Conservation (phyloP, 805 yeast genomes). For the Metschnikowia amazonensis region DNA sequence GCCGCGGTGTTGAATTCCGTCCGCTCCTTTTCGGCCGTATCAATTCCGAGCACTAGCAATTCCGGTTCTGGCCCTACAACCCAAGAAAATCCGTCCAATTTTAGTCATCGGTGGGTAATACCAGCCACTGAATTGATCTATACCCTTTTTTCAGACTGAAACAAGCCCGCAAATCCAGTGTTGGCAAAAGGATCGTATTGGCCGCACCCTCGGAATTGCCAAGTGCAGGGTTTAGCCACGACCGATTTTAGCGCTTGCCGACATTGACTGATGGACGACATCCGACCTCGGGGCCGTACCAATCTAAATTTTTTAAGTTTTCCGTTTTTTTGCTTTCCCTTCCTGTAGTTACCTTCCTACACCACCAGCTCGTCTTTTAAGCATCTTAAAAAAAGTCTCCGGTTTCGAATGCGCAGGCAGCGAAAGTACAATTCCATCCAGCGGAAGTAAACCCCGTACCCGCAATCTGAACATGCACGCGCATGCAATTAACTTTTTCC, state of each 20-base stretch:
- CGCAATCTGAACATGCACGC: slow-evolving; percentile 2
- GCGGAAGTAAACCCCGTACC: no score
- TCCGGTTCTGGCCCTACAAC: neutral
- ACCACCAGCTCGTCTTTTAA: neutral
- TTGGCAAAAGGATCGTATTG: no score
- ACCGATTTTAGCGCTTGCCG: neutral
- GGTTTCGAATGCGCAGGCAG: neutral
- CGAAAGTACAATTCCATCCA: neutral
- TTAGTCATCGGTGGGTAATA: no score
- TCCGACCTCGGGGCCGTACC: neutral
- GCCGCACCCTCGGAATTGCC: slow-evolving; percentile 3
- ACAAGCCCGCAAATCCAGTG: no score
- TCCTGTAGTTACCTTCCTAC: neutral
- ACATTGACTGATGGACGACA: neutral
- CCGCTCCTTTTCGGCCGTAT: neutral
- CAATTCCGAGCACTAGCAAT: neutral
- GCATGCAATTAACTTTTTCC: neutral
- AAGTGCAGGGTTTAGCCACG: neutral
- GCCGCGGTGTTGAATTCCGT: neutral
- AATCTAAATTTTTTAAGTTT: neutral
- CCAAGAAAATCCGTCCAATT: no score
- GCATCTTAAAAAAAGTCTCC: no score
- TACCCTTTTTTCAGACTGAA: no score
- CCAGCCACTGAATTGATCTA: no score
- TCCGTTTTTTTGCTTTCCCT: neutral